Base-by-base conservation (phyloP, 1,139 yeast species). In the Eremothecium gossypii region DNA sequence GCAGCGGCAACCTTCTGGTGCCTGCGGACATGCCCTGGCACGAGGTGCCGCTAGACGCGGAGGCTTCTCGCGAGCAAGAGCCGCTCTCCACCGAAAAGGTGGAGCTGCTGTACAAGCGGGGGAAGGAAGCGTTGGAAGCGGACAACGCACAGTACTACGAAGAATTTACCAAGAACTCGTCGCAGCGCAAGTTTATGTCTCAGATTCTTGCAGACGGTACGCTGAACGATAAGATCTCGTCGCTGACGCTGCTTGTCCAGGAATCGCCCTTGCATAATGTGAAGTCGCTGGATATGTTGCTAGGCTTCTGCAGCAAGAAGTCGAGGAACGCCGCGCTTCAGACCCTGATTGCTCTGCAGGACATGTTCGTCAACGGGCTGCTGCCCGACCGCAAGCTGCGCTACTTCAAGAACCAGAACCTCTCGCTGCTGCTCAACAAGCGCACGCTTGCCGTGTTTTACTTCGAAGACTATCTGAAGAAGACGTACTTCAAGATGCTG, bases 141-240 rank as follows among this genome's bases (percentile, higher is more conserved):
- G 98, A 91, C 49, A 87, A 86, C 60, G 73, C 76, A 48, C 60
- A 71, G 1, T 91, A 83, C 60, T 74, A 76, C 47, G 79, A 79
- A 48, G 96, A 85, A 60, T 83, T 85, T 60, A 74, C 86, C 32
- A 76, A 83, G 51, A 79, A 87, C 39, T 76, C 84, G 29, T 83
- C 95, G 2, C 96, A 89, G 63, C 81, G 78, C 61, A 83, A 83
- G 72, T 89, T 89, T 62, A 79, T 89, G 73, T 75, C 91, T 1
- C 95, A 91, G 64, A 82, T 91, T 50, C 73, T 91, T 57, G 73
- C 89, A 6, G 83, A 80, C 49, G 99, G 99, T 83, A 91, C 99
- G 0, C 72, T 91, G 53, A 82, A 79, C 55, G 99, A 91, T 81
- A 89, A 91, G 66, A 84, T 91, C 45, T 85, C 96, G 38, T 96